Conservation (phyloP, 2,329 filamentous ascomycete genomes). For the Talaromyces sp. region DNA sequence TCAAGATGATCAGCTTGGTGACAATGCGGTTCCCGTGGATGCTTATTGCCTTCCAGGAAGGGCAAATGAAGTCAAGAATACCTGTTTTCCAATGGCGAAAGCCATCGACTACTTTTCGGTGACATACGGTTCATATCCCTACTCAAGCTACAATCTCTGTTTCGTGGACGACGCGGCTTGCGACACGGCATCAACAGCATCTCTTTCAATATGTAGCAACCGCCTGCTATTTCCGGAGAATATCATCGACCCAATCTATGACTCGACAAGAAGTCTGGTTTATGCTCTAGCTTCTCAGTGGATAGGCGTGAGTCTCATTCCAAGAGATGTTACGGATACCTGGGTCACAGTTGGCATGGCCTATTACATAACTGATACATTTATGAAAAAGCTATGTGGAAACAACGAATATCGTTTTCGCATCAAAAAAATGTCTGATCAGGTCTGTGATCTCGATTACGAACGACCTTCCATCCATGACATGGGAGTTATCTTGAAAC, state of each 20-base stretch:
- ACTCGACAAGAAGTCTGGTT: slow-evolving; percentile 74
- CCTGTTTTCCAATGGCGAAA: slow-evolving; percentile 75
- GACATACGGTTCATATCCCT: slow-evolving; percentile 86
- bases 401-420: slow-evolving; percentile 93
- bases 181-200: slow-evolving; percentile 74
- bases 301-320: slow-evolving; percentile 88
- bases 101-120: slow-evolving; percentile 90
- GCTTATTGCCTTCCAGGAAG: slow-evolving; percentile 87
- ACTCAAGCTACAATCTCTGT: slow-evolving; percentile 84
- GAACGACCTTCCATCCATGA: slow-evolving; percentile 78
- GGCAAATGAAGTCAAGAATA: slow-evolving; percentile 77
- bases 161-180: slow-evolving; percentile 86
- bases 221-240: slow-evolving; percentile 79
- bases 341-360: slow-evolving; percentile 90
- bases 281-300: slow-evolving; percentile 87
- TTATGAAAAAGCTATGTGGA: slow-evolving; percentile 84
- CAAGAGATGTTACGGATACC: slow-evolving; percentile 73
- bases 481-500: slow-evolving; percentile 70
- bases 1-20: slow-evolving; percentile 84
- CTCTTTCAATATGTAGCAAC: slow-evolving; percentile 81
- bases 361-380: slow-evolving; percentile 92
- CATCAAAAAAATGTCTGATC: slow-evolving; percentile 80
- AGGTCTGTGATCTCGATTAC: slow-evolving; percentile 75
- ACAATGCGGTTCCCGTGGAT: slow-evolving; percentile 82
- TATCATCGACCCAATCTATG: slow-evolving; percentile 79